Conservation (phyloP, 1,284 basidiomycete species). For the Trichosporon sp. region DNA sequence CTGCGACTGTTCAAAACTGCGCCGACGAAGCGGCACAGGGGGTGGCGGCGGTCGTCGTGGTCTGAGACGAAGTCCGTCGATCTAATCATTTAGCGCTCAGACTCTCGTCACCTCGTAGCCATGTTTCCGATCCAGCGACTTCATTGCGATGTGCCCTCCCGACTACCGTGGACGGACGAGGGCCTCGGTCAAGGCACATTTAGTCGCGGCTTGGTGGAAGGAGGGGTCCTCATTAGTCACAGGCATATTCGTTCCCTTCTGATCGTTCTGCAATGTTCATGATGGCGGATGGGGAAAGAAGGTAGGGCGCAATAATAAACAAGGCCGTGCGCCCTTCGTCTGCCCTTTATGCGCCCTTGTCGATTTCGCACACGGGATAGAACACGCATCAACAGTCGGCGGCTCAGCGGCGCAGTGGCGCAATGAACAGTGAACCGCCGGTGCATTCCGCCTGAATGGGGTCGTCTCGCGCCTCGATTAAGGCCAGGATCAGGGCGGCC, state of each 20-base stretch:
- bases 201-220: background rate
- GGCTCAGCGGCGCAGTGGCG: background rate
- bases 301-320: background rate
- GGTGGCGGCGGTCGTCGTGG: too few relatives aligned
- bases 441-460: slow-evolving; percentile 13
- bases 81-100: slow-evolving; percentile 4
- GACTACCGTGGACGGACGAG: background rate
- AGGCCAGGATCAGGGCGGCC: slow-evolving; percentile 3
- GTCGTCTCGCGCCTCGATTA: background rate
- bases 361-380: background rate
- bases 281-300: background rate
- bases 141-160: too few relatives aligned
- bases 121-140: slow-evolving; percentile 1
- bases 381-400: too few relatives aligned
- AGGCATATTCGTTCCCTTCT: background rate
- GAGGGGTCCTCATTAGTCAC: background rate
- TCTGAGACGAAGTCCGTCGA: background rate
- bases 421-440: background rate
- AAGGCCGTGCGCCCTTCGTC: background rate
- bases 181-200: background rate
- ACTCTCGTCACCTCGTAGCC: background rate
- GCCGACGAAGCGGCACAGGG: background rate
- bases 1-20: background rate
- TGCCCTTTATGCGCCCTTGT: background rate
- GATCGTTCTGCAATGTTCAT: slow-evolving; percentile 12